These are phyloP conservation scores for Vigna hirtella DNA, from an alignment of 306 rosid species.

Conservation along the genomic window DNA sequence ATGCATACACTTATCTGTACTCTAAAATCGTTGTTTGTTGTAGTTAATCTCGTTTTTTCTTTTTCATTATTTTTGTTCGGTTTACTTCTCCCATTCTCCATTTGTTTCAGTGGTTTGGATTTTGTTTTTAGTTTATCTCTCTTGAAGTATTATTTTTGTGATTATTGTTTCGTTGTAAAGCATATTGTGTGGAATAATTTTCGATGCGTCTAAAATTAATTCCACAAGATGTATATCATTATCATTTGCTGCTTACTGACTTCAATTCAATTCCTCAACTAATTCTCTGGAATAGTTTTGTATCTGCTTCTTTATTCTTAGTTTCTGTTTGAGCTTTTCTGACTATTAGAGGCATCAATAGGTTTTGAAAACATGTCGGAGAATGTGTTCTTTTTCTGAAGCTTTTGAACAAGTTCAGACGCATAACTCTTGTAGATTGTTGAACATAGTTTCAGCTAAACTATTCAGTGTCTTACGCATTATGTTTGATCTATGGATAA, in stretches of 20 bases:
- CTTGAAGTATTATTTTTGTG: neutral
- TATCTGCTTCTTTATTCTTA: neutral
- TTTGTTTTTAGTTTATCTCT: neutral
- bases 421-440: neutral
- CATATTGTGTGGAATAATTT: neutral
- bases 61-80: neutral
- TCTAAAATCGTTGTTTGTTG: neutral
- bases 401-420: neutral
- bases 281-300: neutral
- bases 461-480: neutral
- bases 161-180: neutral
- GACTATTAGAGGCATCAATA: neutral
- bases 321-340: neutral
- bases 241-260: neutral
- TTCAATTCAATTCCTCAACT: neutral
- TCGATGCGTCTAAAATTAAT: neutral
- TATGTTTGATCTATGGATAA: neutral
- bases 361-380: neutral
- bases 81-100: neutral
- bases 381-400: neutral
- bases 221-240: neutral
- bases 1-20: neutral
- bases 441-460: neutral
- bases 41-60: neutral
- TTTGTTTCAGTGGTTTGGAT: neutral